Conservation (phyloP, 2,329 filamentous ascomycete genomes). For the Alternaria hordeiaustralica region DNA sequence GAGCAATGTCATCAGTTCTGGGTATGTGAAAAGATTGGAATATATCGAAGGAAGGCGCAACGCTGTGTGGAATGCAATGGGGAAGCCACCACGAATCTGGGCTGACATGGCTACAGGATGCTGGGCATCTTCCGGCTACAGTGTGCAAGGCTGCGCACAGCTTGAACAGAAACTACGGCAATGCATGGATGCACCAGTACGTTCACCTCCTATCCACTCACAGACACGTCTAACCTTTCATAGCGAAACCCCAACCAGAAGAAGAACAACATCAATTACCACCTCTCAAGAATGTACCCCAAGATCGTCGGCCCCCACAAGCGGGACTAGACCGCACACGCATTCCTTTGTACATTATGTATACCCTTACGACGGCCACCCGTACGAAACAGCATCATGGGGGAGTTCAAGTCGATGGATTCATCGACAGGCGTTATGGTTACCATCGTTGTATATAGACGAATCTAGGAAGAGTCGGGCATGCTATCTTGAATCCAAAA, state of each 20-base stretch:
- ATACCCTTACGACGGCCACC: constrained; percentile 23
- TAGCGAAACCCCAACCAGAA: constrained; percentile 64
- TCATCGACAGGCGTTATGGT: constrained; percentile 27
- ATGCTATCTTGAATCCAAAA: background rate
- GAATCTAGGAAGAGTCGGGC: constrained; percentile 7
- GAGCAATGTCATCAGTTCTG: constrained; percentile 70
- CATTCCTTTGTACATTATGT: constrained; percentile 34
- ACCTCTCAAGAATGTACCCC: constrained; percentile 78
- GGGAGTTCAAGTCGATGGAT: constrained; percentile 26
- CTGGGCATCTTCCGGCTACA: constrained; percentile 82
- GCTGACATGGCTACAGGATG: constrained; percentile 64
- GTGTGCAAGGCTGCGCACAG: constrained; percentile 63
- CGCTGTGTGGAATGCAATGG: background rate
- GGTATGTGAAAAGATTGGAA: constrained; percentile 54
- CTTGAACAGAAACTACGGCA: constrained; percentile 67
- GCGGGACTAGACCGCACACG: constrained; percentile 56
- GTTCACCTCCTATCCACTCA: constrained; percentile 35
- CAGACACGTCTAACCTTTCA: constrained; percentile 11
- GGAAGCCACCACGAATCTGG: constrained; percentile 1
- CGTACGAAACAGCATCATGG: constrained; percentile 20
- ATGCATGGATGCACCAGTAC: constrained; percentile 82
- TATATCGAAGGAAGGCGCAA: background rate
- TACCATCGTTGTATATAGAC: constrained; percentile 21
- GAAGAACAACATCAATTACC: constrained; percentile 90
- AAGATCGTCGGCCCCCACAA: constrained; percentile 76